Base-by-base conservation (phyloP, 208 protist genomes). In the Trypanosoma boissoni region DNA sequence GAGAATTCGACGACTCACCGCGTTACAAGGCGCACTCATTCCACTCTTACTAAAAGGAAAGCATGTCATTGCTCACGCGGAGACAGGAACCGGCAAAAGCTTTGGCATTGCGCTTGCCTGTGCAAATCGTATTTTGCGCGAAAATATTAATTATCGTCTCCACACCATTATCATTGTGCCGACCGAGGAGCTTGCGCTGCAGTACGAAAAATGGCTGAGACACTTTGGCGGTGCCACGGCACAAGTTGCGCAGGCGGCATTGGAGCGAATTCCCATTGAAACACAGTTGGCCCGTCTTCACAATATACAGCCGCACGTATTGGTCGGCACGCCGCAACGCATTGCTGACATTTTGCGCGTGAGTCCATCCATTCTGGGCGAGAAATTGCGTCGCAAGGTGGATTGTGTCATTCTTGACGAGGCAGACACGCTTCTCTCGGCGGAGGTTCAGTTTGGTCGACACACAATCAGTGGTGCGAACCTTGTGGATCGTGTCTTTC, bases 351-450 rank as follows among this genome's bases (percentile, higher is more conserved):
- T 95, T 36, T 63, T 69, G 18, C 80, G 80, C 7, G 56, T 83
- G 9, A 78, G 74, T 65, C 76, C 73, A n/a, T 64, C 78, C 36
- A 77, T 92, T 36, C 32, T 95, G 14, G 83, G 85, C 2, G 88
- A 92, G 69, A 90, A 84, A 59, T 74, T 95, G 43, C 88, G 88
- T 8, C 68, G 81, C n/a, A 88, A 88, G 65, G 83, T 95, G 54
- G 88, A 95, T 61, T 95, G 88, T 52, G 78, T 95, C 29, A 83
- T 95, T 69, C 75, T 95, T 6, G 88, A 95, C 59, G 88, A 95
- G 59, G 88, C 88, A 0, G 88, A 95, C 58, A 57, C 91, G 45
- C 64, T 95, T 23, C 63, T 95, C 10, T 39, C 55, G 14, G 43
- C 57, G 20, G 43, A 74, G 3, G 37, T 78, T 3, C 21, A 27